Evolutionary conservation across 495 filamentous ascomycete species (phyloP), one percentile per base, ranked within the genome.

Genomic region (Aspergillus baeticus): DNA sequence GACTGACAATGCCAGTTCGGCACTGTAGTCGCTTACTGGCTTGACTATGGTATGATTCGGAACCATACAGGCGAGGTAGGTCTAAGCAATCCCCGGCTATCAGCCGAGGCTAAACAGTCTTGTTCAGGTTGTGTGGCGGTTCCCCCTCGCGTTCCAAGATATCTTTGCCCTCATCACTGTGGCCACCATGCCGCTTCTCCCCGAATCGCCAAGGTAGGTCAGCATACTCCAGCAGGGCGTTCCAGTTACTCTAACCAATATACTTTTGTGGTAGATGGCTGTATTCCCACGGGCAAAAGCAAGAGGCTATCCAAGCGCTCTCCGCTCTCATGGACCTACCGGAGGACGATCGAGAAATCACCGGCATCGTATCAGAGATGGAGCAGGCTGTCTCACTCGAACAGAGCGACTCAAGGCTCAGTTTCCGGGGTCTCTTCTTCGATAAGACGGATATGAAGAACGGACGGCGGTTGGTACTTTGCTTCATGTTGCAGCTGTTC

Each of bases 141-240:
- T 79, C 37, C 76, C 77, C 0, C 64, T 79, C 18, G 78, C 74
- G 1, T 73, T 79, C 35, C 76, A 79, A 55, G 52, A 55, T 26
- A 54, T 75, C 8, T 55, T 63, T 59, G 58, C 63, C 3, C 46
- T 69, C 13, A 45, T 57, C 26, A 67, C 63, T 17, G 46, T 67
- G 10, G 6, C 43, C 21, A 54, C 63, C 10, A 61, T 65, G 18
- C 50, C 41, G 2, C 62, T 63, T 39, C 53, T 70, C 11, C 68
- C 68, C 10, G 68, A 70, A 21, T 56, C 51, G n/a, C 52, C 72
- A 1, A 63, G 72, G 43, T 47, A 33, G 8, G 43, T 0, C 26
- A 3, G 10, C n/a, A n/a, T n/a, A n/a, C n/a, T n/a, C n/a, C n/a
- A n/a, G n/a, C n/a, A n/a, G n/a, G n/a, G n/a, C n/a, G n/a, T n/a